phyloP scores from a whole-genome alignment of 495 filamentous ascomycete species.

The Neurospora sp. region DNA sequence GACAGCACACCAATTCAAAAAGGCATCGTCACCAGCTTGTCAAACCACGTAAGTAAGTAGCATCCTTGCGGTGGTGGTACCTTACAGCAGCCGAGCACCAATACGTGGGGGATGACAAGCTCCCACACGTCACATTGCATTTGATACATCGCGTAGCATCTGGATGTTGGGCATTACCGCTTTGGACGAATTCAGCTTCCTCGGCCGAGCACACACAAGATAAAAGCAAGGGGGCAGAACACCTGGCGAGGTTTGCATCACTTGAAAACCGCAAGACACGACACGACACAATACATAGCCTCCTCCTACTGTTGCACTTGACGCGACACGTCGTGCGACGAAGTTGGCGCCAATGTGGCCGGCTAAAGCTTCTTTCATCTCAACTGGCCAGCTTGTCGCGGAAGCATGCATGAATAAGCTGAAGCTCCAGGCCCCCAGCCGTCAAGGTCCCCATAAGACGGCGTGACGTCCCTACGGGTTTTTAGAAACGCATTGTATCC shows the following conservation, averaged over 20 bases:
- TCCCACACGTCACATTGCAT: neutral
- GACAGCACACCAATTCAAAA: neutral
- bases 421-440: neutral
- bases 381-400: neutral
- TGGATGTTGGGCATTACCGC: neutral
- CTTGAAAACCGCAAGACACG: neutral
- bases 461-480: neutral
- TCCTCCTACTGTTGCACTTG: neutral
- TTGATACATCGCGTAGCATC: neutral
- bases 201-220: neutral
- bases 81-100: neutral
- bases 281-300: neutral
- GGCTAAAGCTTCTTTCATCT: neutral
- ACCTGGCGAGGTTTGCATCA: neutral
- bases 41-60: neutral
- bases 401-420: neutral
- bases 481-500: neutral
- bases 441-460: neutral
- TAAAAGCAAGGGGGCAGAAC: neutral
- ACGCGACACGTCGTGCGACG: neutral
- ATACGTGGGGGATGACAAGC: neutral
- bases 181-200: neutral
- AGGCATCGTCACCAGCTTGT: neutral
- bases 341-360: neutral
- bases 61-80: neutral